Evolutionary conservation across 2,329 filamentous ascomycete genomes (phyloP).

Genomic region (Xylariaceae sp.): DNA sequence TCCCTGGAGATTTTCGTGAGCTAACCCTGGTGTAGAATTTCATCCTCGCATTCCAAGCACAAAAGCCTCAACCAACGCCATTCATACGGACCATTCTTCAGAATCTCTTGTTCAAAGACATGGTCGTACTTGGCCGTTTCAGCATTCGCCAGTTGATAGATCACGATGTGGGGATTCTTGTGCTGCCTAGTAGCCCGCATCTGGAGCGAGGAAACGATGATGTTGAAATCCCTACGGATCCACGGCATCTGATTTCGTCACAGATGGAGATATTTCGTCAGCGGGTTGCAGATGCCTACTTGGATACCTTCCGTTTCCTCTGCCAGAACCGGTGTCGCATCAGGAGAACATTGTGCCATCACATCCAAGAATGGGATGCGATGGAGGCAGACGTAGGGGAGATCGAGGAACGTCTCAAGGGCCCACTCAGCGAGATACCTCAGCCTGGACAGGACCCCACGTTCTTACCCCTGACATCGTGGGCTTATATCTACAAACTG

Average conservation of each 20-base stretch:
- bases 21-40: constrained; percentile 55
- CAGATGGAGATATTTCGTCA: constrained; percentile 69
- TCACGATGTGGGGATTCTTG: constrained; percentile 74
- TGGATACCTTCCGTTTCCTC: constrained; percentile 79
- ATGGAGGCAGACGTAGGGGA: constrained; percentile 80
- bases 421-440: constrained; percentile 59
- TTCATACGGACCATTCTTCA: constrained; percentile 81
- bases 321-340: constrained; percentile 90
- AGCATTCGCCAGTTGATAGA: constrained; percentile 74
- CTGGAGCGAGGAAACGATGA: constrained; percentile 73
- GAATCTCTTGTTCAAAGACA: constrained; percentile 70
- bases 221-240: constrained; percentile 70
- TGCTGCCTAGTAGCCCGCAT: constrained; percentile 68
- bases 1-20: neutral
- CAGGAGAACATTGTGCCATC: constrained; percentile 83
- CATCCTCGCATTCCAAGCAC: constrained; percentile 69
- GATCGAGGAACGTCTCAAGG: constrained; percentile 66
- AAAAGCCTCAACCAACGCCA: constrained; percentile 77
- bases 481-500: constrained; percentile 90
- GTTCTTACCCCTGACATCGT: constrained; percentile 76
- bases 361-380: constrained; percentile 77
- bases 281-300: constrained; percentile 65
- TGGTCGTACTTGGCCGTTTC: constrained; percentile 64
- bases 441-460: constrained; percentile 47
- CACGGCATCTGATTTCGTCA: constrained; percentile 68